Evolutionary conservation across 2,329 filamentous ascomycete genomes (phyloP).

Genomic region (Cadophora sp.): DNA sequence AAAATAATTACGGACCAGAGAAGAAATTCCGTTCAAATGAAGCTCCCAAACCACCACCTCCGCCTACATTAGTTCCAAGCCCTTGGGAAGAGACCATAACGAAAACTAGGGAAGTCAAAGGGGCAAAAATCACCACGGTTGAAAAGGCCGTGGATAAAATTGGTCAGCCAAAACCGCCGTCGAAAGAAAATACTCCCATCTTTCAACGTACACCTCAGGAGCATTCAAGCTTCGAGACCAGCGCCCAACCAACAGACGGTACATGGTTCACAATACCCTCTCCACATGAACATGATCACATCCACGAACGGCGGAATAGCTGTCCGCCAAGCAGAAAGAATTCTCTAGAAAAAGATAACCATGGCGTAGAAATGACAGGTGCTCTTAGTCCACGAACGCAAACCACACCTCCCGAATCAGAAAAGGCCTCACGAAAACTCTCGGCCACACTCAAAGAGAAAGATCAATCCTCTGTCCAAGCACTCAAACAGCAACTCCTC

Average conservation of each 20-base stretch:
- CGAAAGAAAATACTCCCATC: not conserved
- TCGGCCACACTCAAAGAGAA: constrained; percentile 21
- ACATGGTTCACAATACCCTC: not conserved
- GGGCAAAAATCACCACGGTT: not conserved
- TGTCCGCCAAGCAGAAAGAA: constrained; percentile 8
- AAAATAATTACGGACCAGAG: not conserved
- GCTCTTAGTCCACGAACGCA: constrained; percentile 10
- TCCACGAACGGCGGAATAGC: constrained; percentile 10
- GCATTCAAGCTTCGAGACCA: constrained; percentile 2
- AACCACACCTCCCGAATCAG: constrained; percentile 24
- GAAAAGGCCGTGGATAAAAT: not conserved
- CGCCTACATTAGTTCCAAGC: constrained; percentile 12
- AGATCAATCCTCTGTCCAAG: constrained; percentile 21
- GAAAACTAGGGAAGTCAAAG: not conserved
- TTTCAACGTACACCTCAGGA: not conserved
- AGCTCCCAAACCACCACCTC: constrained; percentile 10
- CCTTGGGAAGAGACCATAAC: constrained; percentile 6
- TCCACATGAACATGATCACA: constrained; percentile 4
- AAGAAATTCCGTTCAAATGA: not conserved
- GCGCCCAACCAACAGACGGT: constrained; percentile 12
- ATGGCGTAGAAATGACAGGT: not conserved
- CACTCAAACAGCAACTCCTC: constrained; percentile 27
- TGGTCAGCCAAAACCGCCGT: not conserved
- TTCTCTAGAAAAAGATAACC: not conserved
- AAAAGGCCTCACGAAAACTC: constrained; percentile 24